Conservation (phyloP, 1,284 basidiomycete species). For the Porodaedalea pini region DNA sequence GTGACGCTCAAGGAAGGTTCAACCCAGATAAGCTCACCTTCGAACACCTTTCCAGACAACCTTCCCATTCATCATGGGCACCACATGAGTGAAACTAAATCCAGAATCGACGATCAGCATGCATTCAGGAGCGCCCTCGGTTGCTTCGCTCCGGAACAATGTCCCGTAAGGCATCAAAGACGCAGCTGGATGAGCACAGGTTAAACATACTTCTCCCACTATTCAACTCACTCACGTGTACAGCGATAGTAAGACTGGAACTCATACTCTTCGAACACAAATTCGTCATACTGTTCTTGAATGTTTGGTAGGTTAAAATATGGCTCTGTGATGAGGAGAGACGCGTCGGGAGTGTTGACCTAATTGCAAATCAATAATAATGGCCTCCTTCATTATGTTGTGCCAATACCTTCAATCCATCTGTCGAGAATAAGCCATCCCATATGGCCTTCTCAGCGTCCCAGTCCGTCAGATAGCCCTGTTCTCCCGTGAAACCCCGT, state of each 20-base stretch:
- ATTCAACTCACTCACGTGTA: constrained; percentile 56
- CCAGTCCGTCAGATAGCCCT: constrained; percentile 92
- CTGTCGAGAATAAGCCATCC: constrained; percentile 78
- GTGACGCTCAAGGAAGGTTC: background rate
- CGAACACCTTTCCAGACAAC: constrained; percentile 79
- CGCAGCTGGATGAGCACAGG: constrained; percentile 55
- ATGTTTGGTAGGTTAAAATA: constrained; percentile 91
- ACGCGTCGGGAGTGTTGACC: constrained; percentile 70
- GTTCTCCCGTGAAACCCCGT: constrained; percentile 21
- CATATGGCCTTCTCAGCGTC: constrained; percentile 88
- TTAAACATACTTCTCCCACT: background rate
- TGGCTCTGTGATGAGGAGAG: constrained; percentile 86
- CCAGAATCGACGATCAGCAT: constrained; percentile 84
- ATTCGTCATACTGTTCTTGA: constrained; percentile 88
- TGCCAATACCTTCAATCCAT: constrained; percentile 59
- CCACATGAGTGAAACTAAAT: constrained; percentile 88
- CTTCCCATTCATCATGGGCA: constrained; percentile 78
- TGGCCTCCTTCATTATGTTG: background rate
- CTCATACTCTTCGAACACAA: constrained; percentile 95
- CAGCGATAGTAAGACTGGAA: constrained; percentile 80
- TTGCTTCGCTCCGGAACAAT: constrained; percentile 47
- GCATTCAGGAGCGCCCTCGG: constrained; percentile 64
- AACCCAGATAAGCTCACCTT: constrained; percentile 46
- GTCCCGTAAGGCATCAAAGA: constrained; percentile 70
- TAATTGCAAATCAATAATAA: constrained; percentile 30